These are phyloP conservation scores for Cyclocybe cylindracea DNA, from an alignment of 768 basidiomycete species.

Conservation along the genomic window DNA sequence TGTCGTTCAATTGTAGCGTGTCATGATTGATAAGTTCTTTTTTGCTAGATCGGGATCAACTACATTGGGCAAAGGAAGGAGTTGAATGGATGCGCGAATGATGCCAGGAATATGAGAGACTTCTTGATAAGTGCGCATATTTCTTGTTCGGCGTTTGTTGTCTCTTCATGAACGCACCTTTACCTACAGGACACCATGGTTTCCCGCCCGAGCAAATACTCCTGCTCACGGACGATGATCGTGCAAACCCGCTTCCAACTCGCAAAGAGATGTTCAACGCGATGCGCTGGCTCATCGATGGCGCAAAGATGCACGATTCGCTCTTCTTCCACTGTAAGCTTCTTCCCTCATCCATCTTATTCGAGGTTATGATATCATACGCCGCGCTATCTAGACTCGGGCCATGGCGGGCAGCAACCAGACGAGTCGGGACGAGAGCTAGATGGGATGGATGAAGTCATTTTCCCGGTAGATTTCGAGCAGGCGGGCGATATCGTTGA, in stretches of 20 bases:
- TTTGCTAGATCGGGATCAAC: constrained; percentile 72
- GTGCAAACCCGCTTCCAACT: constrained; percentile 44
- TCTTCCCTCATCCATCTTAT: not conserved
- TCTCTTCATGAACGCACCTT: not conserved
- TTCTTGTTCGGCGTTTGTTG: not conserved
- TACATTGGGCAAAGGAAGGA: constrained; percentile 66
- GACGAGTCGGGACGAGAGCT: constrained; percentile 76
- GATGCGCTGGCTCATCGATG: constrained; percentile 63
- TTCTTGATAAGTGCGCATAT: constrained; percentile 59
- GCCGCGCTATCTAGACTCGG: constrained; percentile 60
- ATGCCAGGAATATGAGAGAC: constrained; percentile 65
- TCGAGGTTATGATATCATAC: not conserved
- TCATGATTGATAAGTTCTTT: not conserved
- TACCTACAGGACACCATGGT: constrained; percentile 35
- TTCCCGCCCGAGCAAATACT: constrained; percentile 70
- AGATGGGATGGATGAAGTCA: constrained; percentile 84
- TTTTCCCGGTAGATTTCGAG: constrained; percentile 90
- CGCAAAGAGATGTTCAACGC: constrained; percentile 49
- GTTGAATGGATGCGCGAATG: constrained; percentile 82
- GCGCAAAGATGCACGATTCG: constrained; percentile 70
- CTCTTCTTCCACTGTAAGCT: constrained; percentile 74
- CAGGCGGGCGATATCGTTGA: constrained; percentile 75
- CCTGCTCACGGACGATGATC: constrained; percentile 62
- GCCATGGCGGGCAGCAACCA: constrained; percentile 88
- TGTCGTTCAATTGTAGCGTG: not conserved